Evolutionary conservation across 2,329 filamentous ascomycete species (phyloP), one percentile per base, ranked within the genome.

Genomic region (Claviceps sp.): DNA sequence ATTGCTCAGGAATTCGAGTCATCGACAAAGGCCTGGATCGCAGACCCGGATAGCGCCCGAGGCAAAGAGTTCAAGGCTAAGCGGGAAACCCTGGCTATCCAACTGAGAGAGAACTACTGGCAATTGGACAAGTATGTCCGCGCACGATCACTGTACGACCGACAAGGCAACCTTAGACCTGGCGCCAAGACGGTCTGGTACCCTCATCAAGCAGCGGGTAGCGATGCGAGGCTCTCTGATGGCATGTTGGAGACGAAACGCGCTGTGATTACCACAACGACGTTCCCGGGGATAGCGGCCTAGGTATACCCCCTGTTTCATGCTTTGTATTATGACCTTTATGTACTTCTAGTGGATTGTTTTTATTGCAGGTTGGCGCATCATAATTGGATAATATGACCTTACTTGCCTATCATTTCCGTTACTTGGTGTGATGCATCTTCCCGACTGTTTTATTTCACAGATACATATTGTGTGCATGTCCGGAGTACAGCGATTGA

Each of bases 41-140:
- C 48, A 8, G 58, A 70, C 47, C 64, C 64, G 42, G 64, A 64
- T 13, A 48, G 52, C 26, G 50, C 51, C 24, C 45, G 43, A 8
- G 50, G 41, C 22, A 54, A 59, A 40, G 61, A 68, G 10, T 39
- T 50, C 47, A 52, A 48, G 8, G 47, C 22, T 3, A 62, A 74
- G 60, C 69, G 82, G 54, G 65, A 71, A 37, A 64, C 65, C 1
- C 44, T 84, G 26, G 75, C 76, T 2, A 69, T 73, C 51, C 60
- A 73, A 50, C 59, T 87, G 55, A 67, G 73, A 49, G 65, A 69
- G 39, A 84, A 84, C 54, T 89, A 86, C 66, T 89, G 85, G 85
- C 71, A 76, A 55, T 64, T 87, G 52, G 85, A 89, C 65, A 81
- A 81, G 2, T 85, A 82, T 61, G 63, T 87, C 17, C 71, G 84